Evolutionary conservation across 2,329 filamentous ascomycete species (phyloP).

Genomic region (Penicillium hordei): DNA sequence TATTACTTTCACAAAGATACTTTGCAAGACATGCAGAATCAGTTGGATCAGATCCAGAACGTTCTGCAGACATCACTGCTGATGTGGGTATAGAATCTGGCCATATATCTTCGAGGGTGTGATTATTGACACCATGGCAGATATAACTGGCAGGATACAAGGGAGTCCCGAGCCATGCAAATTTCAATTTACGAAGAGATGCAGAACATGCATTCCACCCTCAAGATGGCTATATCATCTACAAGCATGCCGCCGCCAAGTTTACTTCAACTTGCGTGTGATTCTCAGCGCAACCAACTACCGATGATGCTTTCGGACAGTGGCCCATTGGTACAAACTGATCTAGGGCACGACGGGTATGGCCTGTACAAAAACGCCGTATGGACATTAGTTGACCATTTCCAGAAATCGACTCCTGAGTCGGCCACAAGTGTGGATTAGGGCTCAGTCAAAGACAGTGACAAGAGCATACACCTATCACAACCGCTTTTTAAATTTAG

Average conservation of each 20-base stretch:
- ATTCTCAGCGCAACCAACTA: background rate
- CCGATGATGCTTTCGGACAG: background rate
- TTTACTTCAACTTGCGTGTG: background rate
- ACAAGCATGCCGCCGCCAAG: background rate
- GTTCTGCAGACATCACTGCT: background rate
- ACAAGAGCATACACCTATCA: slow-evolving; percentile 3
- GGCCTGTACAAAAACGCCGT: background rate
- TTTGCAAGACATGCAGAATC: background rate
- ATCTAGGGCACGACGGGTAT: background rate
- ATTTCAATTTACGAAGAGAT: background rate
- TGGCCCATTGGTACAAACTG: background rate
- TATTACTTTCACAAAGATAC: background rate
- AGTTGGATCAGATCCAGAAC: background rate
- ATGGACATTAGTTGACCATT: background rate
- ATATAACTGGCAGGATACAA: background rate
- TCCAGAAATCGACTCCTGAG: background rate
- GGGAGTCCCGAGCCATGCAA: background rate
- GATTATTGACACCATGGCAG: background rate
- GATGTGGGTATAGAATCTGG: background rate
- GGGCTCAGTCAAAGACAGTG: background rate
- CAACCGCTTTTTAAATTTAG: slow-evolving; percentile 6
- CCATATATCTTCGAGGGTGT: too few relatives aligned
- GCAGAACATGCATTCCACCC: background rate
- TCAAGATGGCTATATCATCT: background rate
- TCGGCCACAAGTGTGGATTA: background rate